Percentiles rank a stretch among this genome's conserved stretches.
phyloP scores from a whole-genome alignment of 2,329 filamentous ascomycete genomes.

The Paracorniculantispora psalliotae region DNA sequence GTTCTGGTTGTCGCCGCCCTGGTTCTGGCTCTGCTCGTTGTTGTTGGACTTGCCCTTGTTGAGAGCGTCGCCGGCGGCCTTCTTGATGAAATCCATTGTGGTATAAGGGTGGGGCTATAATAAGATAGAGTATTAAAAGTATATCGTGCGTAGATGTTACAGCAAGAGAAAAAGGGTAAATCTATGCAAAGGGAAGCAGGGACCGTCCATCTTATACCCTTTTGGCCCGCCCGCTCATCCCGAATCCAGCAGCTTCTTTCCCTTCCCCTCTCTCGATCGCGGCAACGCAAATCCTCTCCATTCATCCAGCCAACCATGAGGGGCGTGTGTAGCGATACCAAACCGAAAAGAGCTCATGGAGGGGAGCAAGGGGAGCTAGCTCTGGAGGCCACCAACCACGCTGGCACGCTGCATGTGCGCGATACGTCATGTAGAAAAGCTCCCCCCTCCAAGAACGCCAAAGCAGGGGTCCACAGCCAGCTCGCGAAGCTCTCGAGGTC shows the following conservation, averaged over 20 bases:
- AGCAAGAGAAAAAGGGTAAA: constrained; percentile 1
- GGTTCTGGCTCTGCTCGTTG: constrained; percentile 11
- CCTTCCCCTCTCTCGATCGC: constrained; percentile 11
- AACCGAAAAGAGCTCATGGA: neutral
- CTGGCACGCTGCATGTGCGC: neutral
- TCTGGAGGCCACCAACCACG: neutral
- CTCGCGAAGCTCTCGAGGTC: neutral
- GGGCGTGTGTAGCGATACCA: neutral
- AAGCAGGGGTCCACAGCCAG: constrained; percentile 1
- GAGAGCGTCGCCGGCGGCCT: constrained; percentile 21
- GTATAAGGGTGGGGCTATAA: neutral
- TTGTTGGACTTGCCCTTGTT: constrained; percentile 14
- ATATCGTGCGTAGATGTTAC: neutral
- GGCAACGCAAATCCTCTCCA: constrained; percentile 7
- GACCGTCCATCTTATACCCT: constrained; percentile 18
- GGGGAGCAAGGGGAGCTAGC: neutral
- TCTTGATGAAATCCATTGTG: constrained; percentile 38
- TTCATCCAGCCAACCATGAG: neutral
- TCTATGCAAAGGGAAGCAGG: constrained; percentile 4
- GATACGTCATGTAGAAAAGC: constrained; percentile 12
- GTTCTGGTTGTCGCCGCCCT: neutral
- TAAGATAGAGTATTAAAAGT: neutral
- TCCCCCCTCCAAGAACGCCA: neutral
- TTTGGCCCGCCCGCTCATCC: neutral
- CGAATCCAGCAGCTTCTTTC: neutral